Percentiles rank a stretch among this genome's conserved stretches.
phyloP scores from a whole-genome alignment of 2,329 filamentous ascomycete species.

The Meredithiella fracta region DNA sequence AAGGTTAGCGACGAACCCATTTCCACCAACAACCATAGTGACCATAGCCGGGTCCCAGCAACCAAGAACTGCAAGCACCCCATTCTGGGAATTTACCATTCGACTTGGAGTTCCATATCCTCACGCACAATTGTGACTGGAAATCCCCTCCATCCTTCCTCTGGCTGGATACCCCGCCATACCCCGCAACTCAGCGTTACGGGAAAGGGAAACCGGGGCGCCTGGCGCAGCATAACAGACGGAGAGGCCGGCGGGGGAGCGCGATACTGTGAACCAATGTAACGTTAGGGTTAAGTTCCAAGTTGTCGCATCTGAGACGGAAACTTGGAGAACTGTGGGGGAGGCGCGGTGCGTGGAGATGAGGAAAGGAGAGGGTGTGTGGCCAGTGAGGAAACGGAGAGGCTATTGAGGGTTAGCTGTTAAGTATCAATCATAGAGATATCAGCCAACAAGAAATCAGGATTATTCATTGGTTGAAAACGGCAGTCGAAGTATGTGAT shows the following conservation, averaged over 20 bases:
- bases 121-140: slow-evolving; percentile 42
- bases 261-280: slow-evolving; percentile 58
- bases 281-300: slow-evolving; percentile 91
- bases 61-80: slow-evolving; percentile 60
- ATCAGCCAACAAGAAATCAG: neutral
- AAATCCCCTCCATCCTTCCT: slow-evolving; percentile 25
- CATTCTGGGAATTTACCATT: slow-evolving; percentile 52
- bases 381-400: neutral
- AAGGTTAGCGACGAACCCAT: neutral
- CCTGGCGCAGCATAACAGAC: slow-evolving; percentile 39
- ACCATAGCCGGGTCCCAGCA: slow-evolving; percentile 47
- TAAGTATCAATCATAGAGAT: neutral
- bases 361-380: neutral
- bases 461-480: neutral
- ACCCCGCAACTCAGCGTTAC: slow-evolving; percentile 3
- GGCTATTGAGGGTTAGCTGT: slow-evolving; percentile 11
- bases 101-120: slow-evolving; percentile 53
- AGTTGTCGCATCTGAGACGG: slow-evolving; percentile 29
- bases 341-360: slow-evolving; percentile 49
- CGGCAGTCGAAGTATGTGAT: neutral
- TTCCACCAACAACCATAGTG: slow-evolving; percentile 21
- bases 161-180: neutral
- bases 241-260: slow-evolving; percentile 41
- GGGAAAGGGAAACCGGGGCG: slow-evolving; percentile 19
- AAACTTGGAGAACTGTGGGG: slow-evolving; percentile 58